Base-by-base conservation (phyloP, 148 eudicot species). In the Dianthus caryophyllus region DNA sequence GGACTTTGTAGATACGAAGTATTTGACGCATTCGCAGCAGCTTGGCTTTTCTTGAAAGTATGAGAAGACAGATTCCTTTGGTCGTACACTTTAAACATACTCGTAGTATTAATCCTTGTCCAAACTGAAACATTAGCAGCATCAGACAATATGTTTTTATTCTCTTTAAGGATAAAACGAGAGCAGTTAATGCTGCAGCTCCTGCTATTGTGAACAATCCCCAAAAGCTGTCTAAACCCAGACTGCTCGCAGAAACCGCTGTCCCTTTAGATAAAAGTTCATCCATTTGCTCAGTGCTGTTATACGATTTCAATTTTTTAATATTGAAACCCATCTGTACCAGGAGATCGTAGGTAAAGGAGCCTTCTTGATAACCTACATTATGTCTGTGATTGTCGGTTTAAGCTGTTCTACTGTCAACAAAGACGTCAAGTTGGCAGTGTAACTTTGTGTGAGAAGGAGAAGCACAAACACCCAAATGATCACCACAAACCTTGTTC, bases 391-490 rank as follows among this genome's bases (percentile, higher is more conserved):
- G 17, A 84, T 43, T 0, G 78, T 65, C 2, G 95, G 85, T 50
- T 78, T 74, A 11, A 88, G 83, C 50, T 82, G 74, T 50, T 78
- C 79, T 9, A 81, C 80, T 16, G 95, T 88, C 25, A 88, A 60
- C 66, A 85, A 78, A 8, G 90, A 80, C 10, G 95, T 67, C 73
- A 88, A 78, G 70, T 68, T 88, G 1, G 90, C 90, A 2, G 95
- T 88, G 73, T 83, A 88, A 47, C 88, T 88, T 31, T 81, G 81
- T 29, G 79, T 82, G 18, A 85, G 79, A 9, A 88, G 80, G 2
- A 84, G 75, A 29, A 84, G 77, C n/a, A 87, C 83, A 20, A 87
- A 87, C 7, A 85, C 61, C 96, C 96, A 87, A 14, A 85, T 69
- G 8, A 83, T 76, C 67, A 87, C 73, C 66, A 89, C 96, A 46